Percentiles rank a stretch among this genome's conserved stretches.
Conservation (phyloP, 306 rosid genomes). For the Boehmeria nivea region DNA sequence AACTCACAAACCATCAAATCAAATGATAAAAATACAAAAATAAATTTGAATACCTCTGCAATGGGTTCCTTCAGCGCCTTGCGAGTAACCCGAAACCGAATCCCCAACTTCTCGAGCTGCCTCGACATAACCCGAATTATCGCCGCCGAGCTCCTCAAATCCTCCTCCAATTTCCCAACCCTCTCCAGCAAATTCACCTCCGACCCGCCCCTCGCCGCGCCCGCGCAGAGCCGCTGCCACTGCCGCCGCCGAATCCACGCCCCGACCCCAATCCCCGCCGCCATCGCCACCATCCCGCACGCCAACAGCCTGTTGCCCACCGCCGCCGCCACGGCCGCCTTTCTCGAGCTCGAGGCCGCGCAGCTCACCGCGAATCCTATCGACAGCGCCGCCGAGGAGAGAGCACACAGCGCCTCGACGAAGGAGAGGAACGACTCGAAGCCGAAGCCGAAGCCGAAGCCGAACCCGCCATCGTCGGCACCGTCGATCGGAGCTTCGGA, state of each 20-base stretch:
- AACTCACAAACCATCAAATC: neutral
- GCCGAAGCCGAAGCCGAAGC: slow-evolving; percentile 14
- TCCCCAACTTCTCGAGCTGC: slow-evolving; percentile 86
- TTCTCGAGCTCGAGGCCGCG: slow-evolving; percentile 34
- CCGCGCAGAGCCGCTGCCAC: slow-evolving; percentile 46
- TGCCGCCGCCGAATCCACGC: slow-evolving; percentile 68
- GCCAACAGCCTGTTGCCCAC: slow-evolving; percentile 31
- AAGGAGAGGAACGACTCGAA: slow-evolving; percentile 51
- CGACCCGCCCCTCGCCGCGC: slow-evolving; percentile 35
- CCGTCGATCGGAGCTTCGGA: slow-evolving; percentile 20
- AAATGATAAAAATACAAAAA: neutral
- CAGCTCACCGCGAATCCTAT: slow-evolving; percentile 30
- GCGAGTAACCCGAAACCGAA: slow-evolving; percentile 65
- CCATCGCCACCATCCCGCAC: slow-evolving; percentile 38
- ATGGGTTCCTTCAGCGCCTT: slow-evolving; percentile 66
- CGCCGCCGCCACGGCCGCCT: slow-evolving; percentile 25
- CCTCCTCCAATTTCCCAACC: slow-evolving; percentile 78
- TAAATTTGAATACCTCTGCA: slow-evolving; percentile 50
- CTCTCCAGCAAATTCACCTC: slow-evolving; percentile 66
- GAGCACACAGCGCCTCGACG: slow-evolving; percentile 49
- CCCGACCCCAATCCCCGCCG: slow-evolving; percentile 47
- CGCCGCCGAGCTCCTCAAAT: slow-evolving; percentile 48
- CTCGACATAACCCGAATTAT: slow-evolving; percentile 63
- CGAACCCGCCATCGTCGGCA: slow-evolving; percentile 12
- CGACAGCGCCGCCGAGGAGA: slow-evolving; percentile 46